Evolutionary conservation across 768 basidiomycete species (phyloP).

Genomic region (Psilocybe sp.): DNA sequence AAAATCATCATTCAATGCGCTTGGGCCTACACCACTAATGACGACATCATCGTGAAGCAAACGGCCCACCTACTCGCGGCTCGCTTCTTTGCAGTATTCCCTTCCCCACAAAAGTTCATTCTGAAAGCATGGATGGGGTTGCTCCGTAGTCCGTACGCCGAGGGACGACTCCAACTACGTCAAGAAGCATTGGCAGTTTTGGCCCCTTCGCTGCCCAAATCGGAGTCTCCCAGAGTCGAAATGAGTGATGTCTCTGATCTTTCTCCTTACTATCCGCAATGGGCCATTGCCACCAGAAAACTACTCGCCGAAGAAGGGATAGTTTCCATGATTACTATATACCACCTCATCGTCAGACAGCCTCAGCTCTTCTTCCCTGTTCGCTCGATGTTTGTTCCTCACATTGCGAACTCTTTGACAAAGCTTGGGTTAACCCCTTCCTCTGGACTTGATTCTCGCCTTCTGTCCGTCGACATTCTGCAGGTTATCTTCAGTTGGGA

Average conservation of each 20-base stretch:
- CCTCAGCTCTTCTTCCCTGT: constrained; percentile 90
- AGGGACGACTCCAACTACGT: constrained; percentile 76
- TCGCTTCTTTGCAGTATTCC: constrained; percentile 87
- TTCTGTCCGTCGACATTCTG: constrained; percentile 84
- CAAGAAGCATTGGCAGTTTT: constrained; percentile 85
- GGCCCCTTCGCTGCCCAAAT: constrained; percentile 73
- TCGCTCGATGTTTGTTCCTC: constrained; percentile 87
- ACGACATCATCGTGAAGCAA: constrained; percentile 91
- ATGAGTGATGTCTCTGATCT: no score
- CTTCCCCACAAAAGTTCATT: constrained; percentile 88
- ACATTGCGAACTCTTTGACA: constrained; percentile 86
- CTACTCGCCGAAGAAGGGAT: constrained; percentile 89
- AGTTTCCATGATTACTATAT: constrained; percentile 69
- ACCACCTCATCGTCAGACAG: constrained; percentile 90
- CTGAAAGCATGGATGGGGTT: constrained; percentile 88
- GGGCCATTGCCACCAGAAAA: constrained; percentile 85
- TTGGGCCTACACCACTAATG: constrained; percentile 81
- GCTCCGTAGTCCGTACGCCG: constrained; percentile 67
- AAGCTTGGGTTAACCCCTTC: constrained; percentile 81
- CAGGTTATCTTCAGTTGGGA: constrained; percentile 97
- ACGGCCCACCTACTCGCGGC: constrained; percentile 89
- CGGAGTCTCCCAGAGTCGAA: constrained; percentile 44
- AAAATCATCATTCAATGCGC: constrained; percentile 94
- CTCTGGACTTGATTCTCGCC: constrained; percentile 76
- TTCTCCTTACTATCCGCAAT: constrained; percentile 55